Evolutionary conservation across 75 land plant genomes (phyloP), one percentile per base, ranked within the genome.

Genomic region (Pinus albicaulis): DNA sequence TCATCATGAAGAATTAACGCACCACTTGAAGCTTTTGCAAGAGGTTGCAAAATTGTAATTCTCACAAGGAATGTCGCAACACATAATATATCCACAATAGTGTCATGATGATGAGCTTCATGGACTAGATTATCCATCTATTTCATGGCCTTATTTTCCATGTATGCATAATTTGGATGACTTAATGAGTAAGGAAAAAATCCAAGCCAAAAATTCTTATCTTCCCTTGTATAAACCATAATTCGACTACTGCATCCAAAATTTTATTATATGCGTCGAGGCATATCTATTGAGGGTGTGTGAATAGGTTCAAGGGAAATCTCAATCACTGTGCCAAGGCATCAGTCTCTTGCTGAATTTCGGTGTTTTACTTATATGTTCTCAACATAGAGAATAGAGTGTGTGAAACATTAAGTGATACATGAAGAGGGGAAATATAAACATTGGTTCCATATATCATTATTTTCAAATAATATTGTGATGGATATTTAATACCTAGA

Each of bases 31-130:
- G 91, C 82, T 79, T 87, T 95, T 73, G 89, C 94, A 71, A 98
- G 85, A 59, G 99, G 98, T 84, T 95, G 95, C 79, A 98, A 63
- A 53, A 93, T 76, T 19, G 93, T 90, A 80, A 95, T 88, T 78
- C 94, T 83, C n/a, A 98, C 90, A 14, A 98, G 99, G 78, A 98
- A 98, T 31, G 96, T 95, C 41, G 98, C 99, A 66, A 98, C 99
- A 87, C 99, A 95, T 7, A 98, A 83, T 56, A 98, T 72, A 83
- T 98, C 99, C 76, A 98, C 84, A 14, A 90, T 89, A 24, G 87
- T 90, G 72, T 93, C 88, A 15, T 88, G 85, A 11, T 64, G 76
- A 20, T 83, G 90, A 69, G 99, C 98, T 78, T 95, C 87, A 26
- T 72, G 87, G 73, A 96, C 99, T 5, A 95, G 72, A 83, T 85